phyloP scores from a whole-genome alignment of 2,329 filamentous ascomycete species.

The Exutisphaerella laricina region DNA sequence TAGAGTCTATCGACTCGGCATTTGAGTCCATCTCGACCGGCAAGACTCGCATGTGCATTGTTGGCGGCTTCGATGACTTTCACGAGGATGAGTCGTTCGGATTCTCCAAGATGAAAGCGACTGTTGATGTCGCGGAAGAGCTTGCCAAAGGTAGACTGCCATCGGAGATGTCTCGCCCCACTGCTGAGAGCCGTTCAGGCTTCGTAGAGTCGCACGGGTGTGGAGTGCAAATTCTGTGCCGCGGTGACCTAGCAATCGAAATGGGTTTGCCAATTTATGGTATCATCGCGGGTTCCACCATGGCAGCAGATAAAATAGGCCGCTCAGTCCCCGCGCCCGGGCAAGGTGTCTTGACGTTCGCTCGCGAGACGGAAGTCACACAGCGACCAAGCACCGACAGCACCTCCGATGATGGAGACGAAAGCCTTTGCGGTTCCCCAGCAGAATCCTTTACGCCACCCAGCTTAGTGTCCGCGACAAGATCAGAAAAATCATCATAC shows the following conservation, averaged over 20 bases:
- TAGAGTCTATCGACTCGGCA: conserved; percentile 95
- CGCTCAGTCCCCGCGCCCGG: conserved; percentile 94
- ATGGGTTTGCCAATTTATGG: conserved; percentile 99
- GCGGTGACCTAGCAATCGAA: conserved; percentile 86
- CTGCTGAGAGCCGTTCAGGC: conserved; percentile 91
- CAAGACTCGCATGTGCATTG: conserved; percentile 94
- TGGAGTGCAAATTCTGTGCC: conserved; percentile 98
- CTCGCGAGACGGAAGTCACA: conserved; percentile 84
- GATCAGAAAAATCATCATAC: conserved; percentile 90
- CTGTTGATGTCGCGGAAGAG: conserved; percentile 95
- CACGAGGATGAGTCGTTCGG: conserved; percentile 98
- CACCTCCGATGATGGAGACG: conserved; percentile 75
- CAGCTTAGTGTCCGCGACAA: conserved; percentile 78
- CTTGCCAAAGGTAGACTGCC: conserved; percentile 93
- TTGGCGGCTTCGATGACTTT: conserved; percentile 99
- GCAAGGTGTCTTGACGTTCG: conserved; percentile 92
- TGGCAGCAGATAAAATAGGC: conserved; percentile 98
- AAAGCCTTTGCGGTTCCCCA: too few species aligned
- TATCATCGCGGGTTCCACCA: conserved; percentile 86
- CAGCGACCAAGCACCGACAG: conserved; percentile 62
- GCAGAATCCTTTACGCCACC: conserved; percentile 77
- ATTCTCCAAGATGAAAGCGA: conserved; percentile 99
- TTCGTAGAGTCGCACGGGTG: conserved; percentile 99
- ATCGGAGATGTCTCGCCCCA: conserved; percentile 94
- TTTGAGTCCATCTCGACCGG: conserved; percentile 98